Evolutionary conservation across 1,139 yeast species (phyloP).

Genomic region (Pneumocystis murina): DNA sequence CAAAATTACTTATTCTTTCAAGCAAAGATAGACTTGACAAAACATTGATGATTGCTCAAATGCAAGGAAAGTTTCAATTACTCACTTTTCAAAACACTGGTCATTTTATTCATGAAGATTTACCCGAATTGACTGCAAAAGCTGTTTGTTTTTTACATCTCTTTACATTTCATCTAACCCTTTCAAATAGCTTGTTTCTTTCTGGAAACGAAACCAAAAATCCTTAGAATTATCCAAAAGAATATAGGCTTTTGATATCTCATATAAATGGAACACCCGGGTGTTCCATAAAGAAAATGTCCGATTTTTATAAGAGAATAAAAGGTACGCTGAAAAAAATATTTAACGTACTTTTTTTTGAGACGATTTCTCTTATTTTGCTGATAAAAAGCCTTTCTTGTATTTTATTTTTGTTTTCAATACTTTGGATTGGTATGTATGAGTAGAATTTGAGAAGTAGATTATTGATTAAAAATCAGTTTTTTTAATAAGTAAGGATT

Average conservation of each 20-base stretch:
- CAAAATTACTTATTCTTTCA: conserved; percentile 66
- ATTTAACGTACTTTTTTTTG: too few relatives aligned
- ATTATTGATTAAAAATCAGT: neutral
- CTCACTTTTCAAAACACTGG: conserved; percentile 73
- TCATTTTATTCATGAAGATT: conserved; percentile 86
- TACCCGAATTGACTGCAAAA: conserved; percentile 48
- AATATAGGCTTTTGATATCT: neutral
- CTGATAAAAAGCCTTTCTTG: too few relatives aligned
- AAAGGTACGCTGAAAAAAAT: too few relatives aligned
- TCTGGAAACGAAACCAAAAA: neutral
- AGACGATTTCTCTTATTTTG: too few relatives aligned
- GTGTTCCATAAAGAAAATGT: too few relatives aligned
- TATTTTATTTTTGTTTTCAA: too few relatives aligned
- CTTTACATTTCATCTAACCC: neutral
- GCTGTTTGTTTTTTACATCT: neutral
- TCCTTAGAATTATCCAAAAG: neutral
- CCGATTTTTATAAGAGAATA: too few relatives aligned
- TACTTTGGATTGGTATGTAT: too few relatives aligned
- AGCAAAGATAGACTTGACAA: conserved; percentile 84
- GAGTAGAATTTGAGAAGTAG: neutral
- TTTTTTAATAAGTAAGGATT: too few relatives aligned
- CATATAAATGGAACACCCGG: neutral
- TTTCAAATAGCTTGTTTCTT: neutral
- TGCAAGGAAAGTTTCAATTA: conserved; percentile 81
- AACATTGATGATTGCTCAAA: conserved; percentile 77